Evolutionary conservation across 768 basidiomycete genomes (phyloP).

Genomic region (Podaxis pistillaris): DNA sequence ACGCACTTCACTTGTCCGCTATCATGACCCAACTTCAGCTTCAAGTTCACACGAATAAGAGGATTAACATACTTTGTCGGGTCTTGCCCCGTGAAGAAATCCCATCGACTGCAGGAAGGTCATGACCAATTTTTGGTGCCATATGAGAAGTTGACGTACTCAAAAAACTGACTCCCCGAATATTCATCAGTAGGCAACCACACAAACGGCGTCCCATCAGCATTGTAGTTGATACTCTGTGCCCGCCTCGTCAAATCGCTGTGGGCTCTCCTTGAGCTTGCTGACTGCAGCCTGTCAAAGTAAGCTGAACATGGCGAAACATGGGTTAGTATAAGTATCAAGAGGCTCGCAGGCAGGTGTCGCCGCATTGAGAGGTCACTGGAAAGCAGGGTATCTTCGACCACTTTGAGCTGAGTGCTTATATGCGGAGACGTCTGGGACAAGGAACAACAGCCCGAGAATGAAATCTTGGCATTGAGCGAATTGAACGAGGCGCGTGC

Average conservation of each 20-base stretch:
- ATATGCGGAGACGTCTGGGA: not conserved
- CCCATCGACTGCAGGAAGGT: slow-evolving; percentile 40
- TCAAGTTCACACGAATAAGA: slow-evolving; percentile 11
- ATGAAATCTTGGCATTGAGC: not conserved
- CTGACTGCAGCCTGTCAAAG: not conserved
- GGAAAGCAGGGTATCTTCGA: not conserved
- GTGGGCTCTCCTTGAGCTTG: not conserved
- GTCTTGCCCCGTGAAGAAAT: slow-evolving; percentile 60
- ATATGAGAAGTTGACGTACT: not conserved
- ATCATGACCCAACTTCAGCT: slow-evolving; percentile 13
- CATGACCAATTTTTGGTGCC: not conserved
- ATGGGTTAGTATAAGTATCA: not conserved
- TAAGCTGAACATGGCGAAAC: not conserved
- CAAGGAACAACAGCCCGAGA: too few relatives aligned
- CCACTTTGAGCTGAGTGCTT: not conserved
- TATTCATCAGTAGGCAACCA: slow-evolving; percentile 14
- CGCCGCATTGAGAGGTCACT: not conserved
- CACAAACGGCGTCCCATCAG: slow-evolving; percentile 15
- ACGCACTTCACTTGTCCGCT: slow-evolving; percentile 75
- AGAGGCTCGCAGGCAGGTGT: not conserved
- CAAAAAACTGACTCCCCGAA: slow-evolving; percentile 13
- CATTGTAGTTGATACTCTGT: slow-evolving; percentile 10
- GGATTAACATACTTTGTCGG: slow-evolving; percentile 58
- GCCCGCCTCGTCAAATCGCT: not conserved
- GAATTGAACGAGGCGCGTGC: not conserved